A percentile compares a stretch with the other conserved stretches of the same genome.
phyloP scores from a whole-genome alignment of 345 rosid species.

The Aegle marmelos region DNA sequence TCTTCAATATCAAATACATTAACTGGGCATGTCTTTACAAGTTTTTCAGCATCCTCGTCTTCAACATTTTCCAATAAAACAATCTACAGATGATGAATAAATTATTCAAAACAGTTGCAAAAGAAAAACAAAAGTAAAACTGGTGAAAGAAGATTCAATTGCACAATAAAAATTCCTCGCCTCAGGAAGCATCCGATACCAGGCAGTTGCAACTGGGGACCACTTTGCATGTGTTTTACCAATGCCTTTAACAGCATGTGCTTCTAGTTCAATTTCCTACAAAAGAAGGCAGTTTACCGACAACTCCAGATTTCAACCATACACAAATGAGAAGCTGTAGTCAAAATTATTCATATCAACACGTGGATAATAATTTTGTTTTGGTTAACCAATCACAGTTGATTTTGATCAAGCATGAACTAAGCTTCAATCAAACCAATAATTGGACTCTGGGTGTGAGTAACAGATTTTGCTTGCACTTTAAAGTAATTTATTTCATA shows the following conservation, averaged over 20 bases:
- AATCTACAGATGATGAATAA: constrained; percentile 41
- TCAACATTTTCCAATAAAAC: constrained; percentile 55
- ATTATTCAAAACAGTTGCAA: background rate
- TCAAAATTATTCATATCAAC: background rate
- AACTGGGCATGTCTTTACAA: constrained; percentile 63
- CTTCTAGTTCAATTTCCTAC: constrained; percentile 96
- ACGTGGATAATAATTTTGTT: background rate
- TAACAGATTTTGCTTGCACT: background rate
- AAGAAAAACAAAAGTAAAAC: background rate
- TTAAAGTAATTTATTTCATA: background rate
- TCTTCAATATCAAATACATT: constrained; percentile 94
- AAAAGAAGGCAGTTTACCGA: background rate
- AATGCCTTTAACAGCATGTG: constrained; percentile 88
- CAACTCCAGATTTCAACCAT: background rate
- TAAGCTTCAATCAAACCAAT: background rate
- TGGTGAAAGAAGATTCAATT: background rate
- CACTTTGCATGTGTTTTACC: constrained; percentile 96
- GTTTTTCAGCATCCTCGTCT: constrained; percentile 63
- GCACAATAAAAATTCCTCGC: constrained; percentile 25
- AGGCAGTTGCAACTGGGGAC: constrained; percentile 97
- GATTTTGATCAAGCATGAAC: background rate
- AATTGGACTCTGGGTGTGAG: background rate
- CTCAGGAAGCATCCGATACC: constrained; percentile 99
- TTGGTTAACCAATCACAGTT: background rate
- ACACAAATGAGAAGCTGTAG: constrained; percentile 4